Evolutionary conservation across 768 basidiomycete genomes (phyloP).

Genomic region (Arthromyces matolae): DNA sequence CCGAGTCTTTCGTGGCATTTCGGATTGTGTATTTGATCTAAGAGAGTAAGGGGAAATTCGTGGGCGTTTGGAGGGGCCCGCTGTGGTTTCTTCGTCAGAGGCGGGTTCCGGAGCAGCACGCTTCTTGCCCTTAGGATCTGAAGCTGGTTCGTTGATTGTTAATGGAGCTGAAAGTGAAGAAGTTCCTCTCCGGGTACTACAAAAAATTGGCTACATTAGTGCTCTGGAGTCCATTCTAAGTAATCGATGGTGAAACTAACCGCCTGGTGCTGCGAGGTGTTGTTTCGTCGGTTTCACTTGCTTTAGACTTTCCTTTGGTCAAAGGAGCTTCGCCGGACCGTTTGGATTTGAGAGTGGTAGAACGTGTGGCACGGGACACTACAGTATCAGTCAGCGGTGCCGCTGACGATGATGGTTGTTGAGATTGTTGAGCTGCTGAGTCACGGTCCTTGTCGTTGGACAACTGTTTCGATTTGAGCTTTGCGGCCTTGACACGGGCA

Average conservation of each 20-base stretch:
- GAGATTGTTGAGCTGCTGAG: constrained; percentile 29
- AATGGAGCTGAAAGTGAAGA: constrained; percentile 37
- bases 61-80: constrained; percentile 56
- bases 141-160: constrained; percentile 72
- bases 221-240: constrained; percentile 24
- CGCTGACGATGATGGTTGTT: constrained; percentile 28
- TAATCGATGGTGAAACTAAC: constrained; percentile 42
- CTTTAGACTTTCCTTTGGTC: constrained; percentile 65
- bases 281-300: constrained; percentile 55
- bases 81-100: constrained; percentile 62
- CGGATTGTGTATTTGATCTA: constrained; percentile 51
- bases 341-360: constrained; percentile 44
- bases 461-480: constrained; percentile 65
- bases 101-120: constrained; percentile 71
- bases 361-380: constrained; percentile 40
- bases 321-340: constrained; percentile 48
- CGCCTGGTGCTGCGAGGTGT: constrained; percentile 53
- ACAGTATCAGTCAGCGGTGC: constrained; percentile 31
- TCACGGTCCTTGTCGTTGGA: constrained; percentile 53
- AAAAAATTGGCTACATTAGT: constrained; percentile 22
- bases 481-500: constrained; percentile 72
- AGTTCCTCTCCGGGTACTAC: constrained; percentile 60
- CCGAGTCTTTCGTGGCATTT: constrained; percentile 79
- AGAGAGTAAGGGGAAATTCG: constrained; percentile 67
- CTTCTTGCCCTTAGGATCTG: constrained; percentile 89